These are phyloP conservation scores for Xerocomus potaroensis DNA, from an alignment of 768 basidiomycete genomes.

Conservation along the genomic window DNA sequence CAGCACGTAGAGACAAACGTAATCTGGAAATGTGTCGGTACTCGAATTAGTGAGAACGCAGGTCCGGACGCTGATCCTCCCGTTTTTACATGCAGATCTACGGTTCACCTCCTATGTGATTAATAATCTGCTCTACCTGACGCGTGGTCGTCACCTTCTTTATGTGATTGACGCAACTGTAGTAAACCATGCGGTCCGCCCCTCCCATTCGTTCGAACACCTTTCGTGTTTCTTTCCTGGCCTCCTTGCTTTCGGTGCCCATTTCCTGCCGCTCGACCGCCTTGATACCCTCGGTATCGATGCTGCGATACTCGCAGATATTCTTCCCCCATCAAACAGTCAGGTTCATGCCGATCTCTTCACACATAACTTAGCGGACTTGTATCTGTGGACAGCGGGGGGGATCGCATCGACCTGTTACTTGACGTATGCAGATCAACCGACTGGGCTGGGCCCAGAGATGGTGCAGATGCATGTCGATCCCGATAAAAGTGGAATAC, in stretches of 20 bases:
- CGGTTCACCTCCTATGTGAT: conserved; percentile 58
- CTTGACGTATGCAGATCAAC: conserved; percentile 65
- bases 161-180: conserved; percentile 55
- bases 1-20: conserved; percentile 54
- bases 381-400: conserved; percentile 72
- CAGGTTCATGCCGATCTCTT: conserved; percentile 36
- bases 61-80: background rate
- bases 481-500: conserved; percentile 5
- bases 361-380: conserved; percentile 47
- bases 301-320: conserved; percentile 31
- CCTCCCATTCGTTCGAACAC: conserved; percentile 59
- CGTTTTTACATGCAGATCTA: conserved; percentile 49
- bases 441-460: conserved; percentile 67
- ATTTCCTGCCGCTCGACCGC: conserved; percentile 55
- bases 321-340: conserved; percentile 16
- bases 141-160: conserved; percentile 29
- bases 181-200: conserved; percentile 20
- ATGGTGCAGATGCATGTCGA: conserved; percentile 16
- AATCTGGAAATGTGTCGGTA: conserved; percentile 66
- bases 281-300: conserved; percentile 46
- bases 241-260: conserved; percentile 65
- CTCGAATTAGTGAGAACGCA: too few species aligned
- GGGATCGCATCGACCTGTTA: conserved; percentile 75
- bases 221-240: conserved; percentile 78
- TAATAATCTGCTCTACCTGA: conserved; percentile 13